A percentile compares a stretch with the other conserved stretches of the same genome.
These are phyloP conservation scores for Suhomyces bokatorum DNA, from an alignment of 1,139 yeast genomes.

Conservation along the genomic window DNA sequence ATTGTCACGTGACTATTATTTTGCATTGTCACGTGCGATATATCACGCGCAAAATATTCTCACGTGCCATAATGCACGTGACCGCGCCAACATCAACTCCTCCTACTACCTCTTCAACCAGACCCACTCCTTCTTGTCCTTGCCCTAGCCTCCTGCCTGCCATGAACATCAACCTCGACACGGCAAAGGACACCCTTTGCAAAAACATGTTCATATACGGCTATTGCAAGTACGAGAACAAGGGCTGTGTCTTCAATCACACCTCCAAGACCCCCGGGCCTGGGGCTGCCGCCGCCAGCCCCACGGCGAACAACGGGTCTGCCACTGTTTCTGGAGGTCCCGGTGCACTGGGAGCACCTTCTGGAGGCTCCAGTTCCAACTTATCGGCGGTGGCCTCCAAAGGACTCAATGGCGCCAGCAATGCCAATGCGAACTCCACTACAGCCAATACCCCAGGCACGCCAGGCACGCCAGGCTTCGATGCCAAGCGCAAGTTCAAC, in stretches of 20 bases:
- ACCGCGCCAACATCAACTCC: neutral
- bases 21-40: too few species aligned
- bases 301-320: neutral
- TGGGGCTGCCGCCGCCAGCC: conserved; percentile 1
- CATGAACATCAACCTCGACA: conserved; percentile 48
- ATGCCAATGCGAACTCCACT: neutral
- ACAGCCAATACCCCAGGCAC: too few species aligned
- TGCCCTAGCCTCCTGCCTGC: neutral
- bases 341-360: too few species aligned
- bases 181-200: conserved; percentile 80
- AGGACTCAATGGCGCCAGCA: neutral
- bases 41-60: neutral
- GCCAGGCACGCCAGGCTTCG: conserved; percentile 9
- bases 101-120: neutral
- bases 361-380: neutral
- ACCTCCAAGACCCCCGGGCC: conserved; percentile 29
- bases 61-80: neutral
- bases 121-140: neutral
- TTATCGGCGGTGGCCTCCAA: neutral
- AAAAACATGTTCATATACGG: conserved; percentile 86
- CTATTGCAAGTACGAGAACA: conserved; percentile 83
- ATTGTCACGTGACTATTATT: too few species aligned
- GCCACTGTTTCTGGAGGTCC: neutral
- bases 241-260: conserved; percentile 86
- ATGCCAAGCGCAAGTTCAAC: conserved; percentile 50